Evolutionary conservation across 371 early-diverging fungal genomes (phyloP), one percentile per base, ranked within the genome.

Genomic region (Entomophthora muscae): DNA sequence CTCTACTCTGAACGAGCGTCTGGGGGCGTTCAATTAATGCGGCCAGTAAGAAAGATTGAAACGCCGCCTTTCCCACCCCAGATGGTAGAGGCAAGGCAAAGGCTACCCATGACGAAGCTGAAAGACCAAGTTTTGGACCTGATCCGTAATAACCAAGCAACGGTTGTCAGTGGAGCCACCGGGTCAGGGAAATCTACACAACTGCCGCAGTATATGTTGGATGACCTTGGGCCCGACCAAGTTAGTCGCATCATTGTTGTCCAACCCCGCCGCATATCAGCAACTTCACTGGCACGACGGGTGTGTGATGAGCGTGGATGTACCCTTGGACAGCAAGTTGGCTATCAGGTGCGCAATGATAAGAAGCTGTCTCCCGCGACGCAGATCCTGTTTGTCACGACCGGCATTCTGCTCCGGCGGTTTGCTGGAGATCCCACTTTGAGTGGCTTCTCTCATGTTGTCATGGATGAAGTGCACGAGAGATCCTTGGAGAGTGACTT

Each of bases 181-280:
- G 99, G 99, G 55, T 93, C 95, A 53, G 99, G 99, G 60, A 99
- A 93, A 77, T 97, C 90, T 33, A 89, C 98, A 5, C 95, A 98
- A 73, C 88, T 99, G 0, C 99, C 99, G 12, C 98, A 99, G 71
- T 98, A 98, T 70, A 65, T 57, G 53, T 76, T 73, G 17, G 80
- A 73, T 30, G 66, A 70, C 28, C 27, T 5, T 23, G 28, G 54
- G 1, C 22, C 7, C 3, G 7, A 52, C 2, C 24, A 53, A 3
- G 10, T 26, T 1, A 52, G 17, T 1, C 52, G 55, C 31, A 67
- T 53, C 77, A 85, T 60, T 0, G 76, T 31, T 3, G 42, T 42
- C 69, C 63, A 63, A 29, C 99, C 99, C 2, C 78, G 98, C 55
- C 81, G 98, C 64, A 88, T 98, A 66, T 90, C 95, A 31, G 95